Conservation (phyloP, 2,329 filamentous ascomycete genomes). For the Lojkania enalia region DNA sequence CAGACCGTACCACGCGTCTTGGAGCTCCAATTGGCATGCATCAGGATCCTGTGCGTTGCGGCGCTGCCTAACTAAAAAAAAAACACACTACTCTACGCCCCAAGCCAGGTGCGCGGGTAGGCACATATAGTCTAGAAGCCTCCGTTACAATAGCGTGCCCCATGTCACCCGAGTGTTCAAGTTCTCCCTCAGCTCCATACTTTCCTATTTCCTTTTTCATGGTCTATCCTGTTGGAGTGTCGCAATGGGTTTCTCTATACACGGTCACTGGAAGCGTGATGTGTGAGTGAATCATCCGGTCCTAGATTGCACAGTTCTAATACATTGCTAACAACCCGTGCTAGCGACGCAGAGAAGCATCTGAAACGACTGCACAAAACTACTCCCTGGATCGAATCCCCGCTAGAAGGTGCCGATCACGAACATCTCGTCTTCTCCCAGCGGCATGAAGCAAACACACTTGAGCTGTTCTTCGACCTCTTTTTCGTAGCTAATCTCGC, state of each 20-base stretch:
- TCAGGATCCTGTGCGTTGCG: too few relatives aligned
- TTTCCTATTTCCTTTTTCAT: too few relatives aligned
- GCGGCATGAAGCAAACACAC: constrained; percentile 44
- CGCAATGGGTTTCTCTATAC: constrained; percentile 38
- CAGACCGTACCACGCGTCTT: too few relatives aligned
- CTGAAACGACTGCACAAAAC: constrained; percentile 39
- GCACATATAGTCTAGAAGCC: too few relatives aligned
- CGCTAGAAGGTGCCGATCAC: constrained; percentile 41
- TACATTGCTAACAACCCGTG: neutral
- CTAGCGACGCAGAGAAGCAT: constrained; percentile 42
- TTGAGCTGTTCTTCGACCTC: constrained; percentile 44
- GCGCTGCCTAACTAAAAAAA: too few relatives aligned
- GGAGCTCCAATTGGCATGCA: too few relatives aligned
- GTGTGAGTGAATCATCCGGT: constrained; percentile 22
- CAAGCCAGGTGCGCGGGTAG: too few relatives aligned
- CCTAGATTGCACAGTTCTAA: neutral
- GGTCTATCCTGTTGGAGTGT: too few relatives aligned
- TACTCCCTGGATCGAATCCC: constrained; percentile 40
- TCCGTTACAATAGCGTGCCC: too few relatives aligned
- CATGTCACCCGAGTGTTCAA: too few relatives aligned
- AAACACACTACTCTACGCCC: too few relatives aligned
- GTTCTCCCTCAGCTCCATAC: too few relatives aligned
- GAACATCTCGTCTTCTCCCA: constrained; percentile 43
- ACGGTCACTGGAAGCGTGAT: constrained; percentile 27
- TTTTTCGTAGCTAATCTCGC: constrained; percentile 44